Base-by-base conservation (phyloP, 1,284 basidiomycete genomes). In the Trichosporon ovoides region DNA sequence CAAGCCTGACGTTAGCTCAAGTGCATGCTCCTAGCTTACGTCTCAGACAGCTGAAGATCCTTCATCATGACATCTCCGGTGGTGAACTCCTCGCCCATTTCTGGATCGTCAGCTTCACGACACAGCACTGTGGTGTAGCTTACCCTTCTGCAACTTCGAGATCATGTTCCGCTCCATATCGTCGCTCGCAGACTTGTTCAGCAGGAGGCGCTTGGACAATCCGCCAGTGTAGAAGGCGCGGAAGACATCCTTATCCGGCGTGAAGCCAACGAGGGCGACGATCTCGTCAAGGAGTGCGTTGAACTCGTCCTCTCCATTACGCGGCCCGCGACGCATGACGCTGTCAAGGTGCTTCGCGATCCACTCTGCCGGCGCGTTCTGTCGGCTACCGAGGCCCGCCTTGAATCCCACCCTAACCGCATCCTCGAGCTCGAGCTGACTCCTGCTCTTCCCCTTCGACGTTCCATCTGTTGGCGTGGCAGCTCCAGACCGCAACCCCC, bases 171-270 rank as follows among this genome's bases (percentile, higher is more conserved):
- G 85, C 80, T 99, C 95, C 68, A 93, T 87, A 71, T 98, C 94
- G 66, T 92, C 86, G 7, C 87, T 90, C 0, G 95, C 94, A 54
- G 87, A 91, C 70, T 87, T 87, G 67, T 86, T 86, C 18, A 97
- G 80, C 37, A 99, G 79, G 56, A 99, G 74, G 38, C 95, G 84
- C 79, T 91, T 96, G 18, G 94, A 90, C 55, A 98, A 80, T 50
- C 87, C 85, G 10, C 89, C 85, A 71, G 90, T 88, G 77, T 98
- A 99, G 78, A 96, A 98, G 33, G 89, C 89, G 68, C 94, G 86
- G 77, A 97, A 97, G 18, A 93, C 89, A 68, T 95, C 91, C 74
- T 90, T 91, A 73, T 93, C 91, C 60, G 65, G 65, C 3, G 91
- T 93, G 74, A 86, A 96, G 48, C 92, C 82, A 76, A 96, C 95